Conservation (phyloP, 1,284 basidiomycete species). For the Hypsizygus ulmarius region DNA sequence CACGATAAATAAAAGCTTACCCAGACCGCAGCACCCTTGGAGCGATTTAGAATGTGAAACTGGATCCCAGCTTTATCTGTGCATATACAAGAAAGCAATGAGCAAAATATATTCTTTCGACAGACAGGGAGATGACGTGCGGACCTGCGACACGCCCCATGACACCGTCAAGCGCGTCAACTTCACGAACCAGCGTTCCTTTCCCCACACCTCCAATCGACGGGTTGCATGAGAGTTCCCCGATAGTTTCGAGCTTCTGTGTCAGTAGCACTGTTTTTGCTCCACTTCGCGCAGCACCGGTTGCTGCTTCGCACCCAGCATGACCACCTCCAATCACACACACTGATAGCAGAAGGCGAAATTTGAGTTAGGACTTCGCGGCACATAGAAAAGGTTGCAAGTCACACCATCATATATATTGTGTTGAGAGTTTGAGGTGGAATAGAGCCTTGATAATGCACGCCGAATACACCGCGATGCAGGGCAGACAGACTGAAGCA, state of each 20-base stretch:
- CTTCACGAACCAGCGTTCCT: slow-evolving; percentile 83
- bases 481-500: slow-evolving; percentile 14
- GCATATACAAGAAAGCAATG: neutral
- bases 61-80: slow-evolving; percentile 85
- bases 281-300: slow-evolving; percentile 79
- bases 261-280: slow-evolving; percentile 81
- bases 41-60: slow-evolving; percentile 82
- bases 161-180: slow-evolving; percentile 84
- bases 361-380: neutral
- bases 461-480: slow-evolving; percentile 12
- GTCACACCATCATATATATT: slow-evolving; percentile 16
- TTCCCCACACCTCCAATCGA: slow-evolving; percentile 89
- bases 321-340: slow-evolving; percentile 91
- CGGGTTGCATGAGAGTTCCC: slow-evolving; percentile 90
- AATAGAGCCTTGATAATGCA: slow-evolving; percentile 14
- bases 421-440: neutral
- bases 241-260: slow-evolving; percentile 76
- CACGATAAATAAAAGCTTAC: slow-evolving; percentile 41
- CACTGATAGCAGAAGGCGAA: slow-evolving; percentile 47
- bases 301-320: slow-evolving; percentile 88
- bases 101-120: neutral
- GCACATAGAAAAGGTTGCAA: neutral
- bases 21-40: slow-evolving; percentile 88
- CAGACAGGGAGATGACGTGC: slow-evolving; percentile 18
- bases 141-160: slow-evolving; percentile 74